Percentiles rank a stretch among this genome's conserved stretches.
Conservation (phyloP, 2,329 filamentous ascomycete genomes). For the Knoxdaviesia proteae region DNA sequence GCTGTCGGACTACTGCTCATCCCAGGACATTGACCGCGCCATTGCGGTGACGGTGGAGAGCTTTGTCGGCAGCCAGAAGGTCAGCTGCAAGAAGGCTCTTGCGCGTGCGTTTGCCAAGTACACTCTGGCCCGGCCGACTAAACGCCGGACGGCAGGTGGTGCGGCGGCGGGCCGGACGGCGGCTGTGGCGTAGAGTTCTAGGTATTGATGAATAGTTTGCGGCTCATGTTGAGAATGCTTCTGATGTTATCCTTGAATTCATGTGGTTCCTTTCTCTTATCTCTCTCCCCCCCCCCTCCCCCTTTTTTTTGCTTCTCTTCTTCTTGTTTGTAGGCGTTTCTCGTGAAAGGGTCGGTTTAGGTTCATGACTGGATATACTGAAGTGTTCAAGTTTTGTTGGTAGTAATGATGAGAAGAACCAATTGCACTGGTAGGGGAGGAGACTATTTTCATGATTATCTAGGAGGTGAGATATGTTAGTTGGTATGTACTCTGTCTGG, state of each 20-base stretch:
- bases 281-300: neutral
- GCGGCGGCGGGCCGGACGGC: neutral
- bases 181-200: neutral
- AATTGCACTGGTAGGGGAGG: too few species aligned
- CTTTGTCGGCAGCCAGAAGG: slow-evolving; percentile 89
- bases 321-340: too few species aligned
- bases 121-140: slow-evolving; percentile 34
- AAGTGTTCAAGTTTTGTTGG: too few species aligned
- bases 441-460: too few species aligned
- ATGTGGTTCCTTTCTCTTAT: neutral
- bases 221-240: neutral
- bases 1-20: slow-evolving; percentile 81
- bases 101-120: slow-evolving; percentile 94
- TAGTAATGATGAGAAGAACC: too few species aligned
- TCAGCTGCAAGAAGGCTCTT: slow-evolving; percentile 92
- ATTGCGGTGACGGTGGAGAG: slow-evolving; percentile 94
- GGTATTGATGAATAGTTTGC: too few species aligned
- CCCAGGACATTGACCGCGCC: slow-evolving; percentile 83
- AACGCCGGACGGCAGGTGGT: slow-evolving; percentile 3
- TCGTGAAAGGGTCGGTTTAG: too few species aligned
- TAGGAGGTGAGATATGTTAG: too few species aligned
- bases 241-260: neutral
- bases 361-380: too few species aligned
- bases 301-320: too few species aligned
- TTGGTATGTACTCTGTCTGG: too few species aligned